A percentile compares a stretch with the other conserved stretches of the same genome.
phyloP scores from a whole-genome alignment of 129 eudicot species.

The Lonicera japonica region DNA sequence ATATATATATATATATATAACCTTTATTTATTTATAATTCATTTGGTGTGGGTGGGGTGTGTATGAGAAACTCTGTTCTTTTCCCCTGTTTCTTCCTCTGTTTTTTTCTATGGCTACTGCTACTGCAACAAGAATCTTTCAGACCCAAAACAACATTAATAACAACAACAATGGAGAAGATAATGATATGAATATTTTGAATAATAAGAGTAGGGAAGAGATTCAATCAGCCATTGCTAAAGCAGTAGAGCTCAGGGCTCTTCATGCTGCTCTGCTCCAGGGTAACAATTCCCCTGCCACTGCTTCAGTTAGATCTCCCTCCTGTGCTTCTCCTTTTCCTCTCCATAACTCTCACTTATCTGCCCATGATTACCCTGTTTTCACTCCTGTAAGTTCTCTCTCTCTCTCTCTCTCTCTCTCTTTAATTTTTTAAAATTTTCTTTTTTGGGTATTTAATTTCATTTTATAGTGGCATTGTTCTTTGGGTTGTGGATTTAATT shows the following conservation, averaged over 20 bases:
- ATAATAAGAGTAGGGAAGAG: conserved; percentile 49
- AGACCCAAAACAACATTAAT: background rate
- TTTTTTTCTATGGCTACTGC: conserved; percentile 35
- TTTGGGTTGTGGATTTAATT: too few relatives aligned
- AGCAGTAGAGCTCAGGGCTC: conserved; percentile 89
- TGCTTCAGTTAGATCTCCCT: background rate
- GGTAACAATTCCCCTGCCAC: conserved; percentile 40
- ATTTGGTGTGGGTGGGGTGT: background rate
- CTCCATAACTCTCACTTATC: conserved; percentile 58
- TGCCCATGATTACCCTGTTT: conserved; percentile 90
- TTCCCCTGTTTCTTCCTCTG: conserved; percentile 15
- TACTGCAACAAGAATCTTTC: conserved; percentile 17
- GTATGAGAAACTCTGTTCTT: background rate
- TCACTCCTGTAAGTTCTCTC: conserved; percentile 71
- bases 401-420: conserved; percentile 1
- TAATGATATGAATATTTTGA: too few relatives aligned
- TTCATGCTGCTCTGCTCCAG: conserved; percentile 79
- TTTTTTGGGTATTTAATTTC: too few relatives aligned
- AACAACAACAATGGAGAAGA: conserved; percentile 5
- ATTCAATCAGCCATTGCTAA: conserved; percentile 86
- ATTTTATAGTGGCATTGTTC: too few relatives aligned
- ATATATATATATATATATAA: background rate
- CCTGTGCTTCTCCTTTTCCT: conserved; percentile 49
- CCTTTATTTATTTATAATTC: background rate
- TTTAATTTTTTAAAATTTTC: too few relatives aligned